Conservation (phyloP, 2,329 filamentous ascomycete genomes). For the Fusarium odoratissimum region DNA sequence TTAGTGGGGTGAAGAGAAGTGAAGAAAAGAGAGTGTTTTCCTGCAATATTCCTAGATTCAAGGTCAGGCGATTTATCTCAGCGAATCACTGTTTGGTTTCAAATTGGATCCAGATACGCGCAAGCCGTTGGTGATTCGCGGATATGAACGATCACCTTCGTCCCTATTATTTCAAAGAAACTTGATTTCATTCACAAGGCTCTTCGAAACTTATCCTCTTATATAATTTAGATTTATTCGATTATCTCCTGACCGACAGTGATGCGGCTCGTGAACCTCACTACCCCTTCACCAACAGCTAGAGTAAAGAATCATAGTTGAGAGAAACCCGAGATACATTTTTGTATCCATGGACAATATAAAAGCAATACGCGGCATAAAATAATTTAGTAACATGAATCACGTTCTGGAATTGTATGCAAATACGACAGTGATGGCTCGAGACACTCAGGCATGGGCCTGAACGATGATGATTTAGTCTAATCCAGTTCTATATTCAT, state of each 20-base stretch:
- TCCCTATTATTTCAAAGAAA: background rate
- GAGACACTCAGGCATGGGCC: background rate
- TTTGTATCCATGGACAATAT: background rate
- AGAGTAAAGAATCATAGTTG: background rate
- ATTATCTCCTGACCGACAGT: background rate
- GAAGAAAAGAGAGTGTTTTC: constrained; percentile 11
- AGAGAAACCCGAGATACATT: background rate
- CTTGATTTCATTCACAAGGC: background rate
- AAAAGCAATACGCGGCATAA: background rate
- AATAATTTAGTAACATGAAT: background rate
- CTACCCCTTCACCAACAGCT: background rate
- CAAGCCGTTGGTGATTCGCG: constrained; percentile 10
- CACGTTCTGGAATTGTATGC: background rate
- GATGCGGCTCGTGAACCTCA: background rate
- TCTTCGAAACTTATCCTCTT: background rate
- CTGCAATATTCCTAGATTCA: constrained; percentile 4
- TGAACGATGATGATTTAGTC: background rate
- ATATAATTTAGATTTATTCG: background rate
- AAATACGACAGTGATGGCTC: background rate
- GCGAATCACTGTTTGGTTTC: constrained; percentile 24
- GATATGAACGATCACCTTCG: background rate
- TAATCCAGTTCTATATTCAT: constrained; percentile 6
- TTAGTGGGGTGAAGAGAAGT: constrained; percentile 15
- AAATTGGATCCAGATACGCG: constrained; percentile 5
- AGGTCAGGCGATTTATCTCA: constrained; percentile 40